Percentiles rank a stretch among this genome's conserved stretches.
phyloP scores from a whole-genome alignment of 352 stramenopile species.

The Globisporangium spiculum region DNA sequence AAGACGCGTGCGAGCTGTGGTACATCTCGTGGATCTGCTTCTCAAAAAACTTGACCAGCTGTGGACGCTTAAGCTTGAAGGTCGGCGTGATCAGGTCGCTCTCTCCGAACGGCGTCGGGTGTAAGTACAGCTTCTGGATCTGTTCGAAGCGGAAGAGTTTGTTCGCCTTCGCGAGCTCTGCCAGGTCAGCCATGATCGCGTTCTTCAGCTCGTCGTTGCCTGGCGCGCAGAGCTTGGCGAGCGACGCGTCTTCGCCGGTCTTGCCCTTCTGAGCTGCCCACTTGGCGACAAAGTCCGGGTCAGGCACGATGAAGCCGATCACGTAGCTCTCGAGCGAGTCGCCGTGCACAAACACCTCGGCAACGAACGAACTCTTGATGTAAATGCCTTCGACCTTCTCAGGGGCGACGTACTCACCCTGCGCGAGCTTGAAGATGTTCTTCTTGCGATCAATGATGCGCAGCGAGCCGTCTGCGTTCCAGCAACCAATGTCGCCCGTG shows the following conservation, averaged over 20 bases:
- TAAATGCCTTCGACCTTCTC: slow-evolving; percentile 97
- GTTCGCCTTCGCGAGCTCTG: slow-evolving; percentile 49
- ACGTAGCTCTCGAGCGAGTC: slow-evolving; percentile 93
- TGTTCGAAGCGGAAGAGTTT: slow-evolving; percentile 92
- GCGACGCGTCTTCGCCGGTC: slow-evolving; percentile 26
- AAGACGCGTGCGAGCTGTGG: slow-evolving; percentile 9
- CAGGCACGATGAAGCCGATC: slow-evolving; percentile 93
- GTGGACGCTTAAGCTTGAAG: slow-evolving; percentile 94
- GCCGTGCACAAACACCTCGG: slow-evolving; percentile 93
- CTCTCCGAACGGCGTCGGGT: slow-evolving; percentile 86
- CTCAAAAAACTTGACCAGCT: slow-evolving; percentile 86
- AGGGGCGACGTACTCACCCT: slow-evolving; percentile 95
- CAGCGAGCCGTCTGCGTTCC: slow-evolving; percentile 91
- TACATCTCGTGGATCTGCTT: slow-evolving; percentile 87
- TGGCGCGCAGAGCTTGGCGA: slow-evolving; percentile 17
- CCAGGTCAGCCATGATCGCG: slow-evolving; percentile 79
- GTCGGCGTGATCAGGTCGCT: slow-evolving; percentile 95
- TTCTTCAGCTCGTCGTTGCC: slow-evolving; percentile 27
- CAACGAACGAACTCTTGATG: slow-evolving; percentile 88
- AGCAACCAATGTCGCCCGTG: slow-evolving; percentile 95
- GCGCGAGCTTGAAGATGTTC: slow-evolving; percentile 93
- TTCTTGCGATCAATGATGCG: slow-evolving; percentile 91
- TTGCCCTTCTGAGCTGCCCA: slow-evolving; percentile 64
- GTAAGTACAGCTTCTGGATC: slow-evolving; percentile 85
- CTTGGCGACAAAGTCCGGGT: slow-evolving; percentile 82